Evolutionary conservation across 2,329 filamentous ascomycete genomes (phyloP).

Genomic region (Aureobasidium sp.): DNA sequence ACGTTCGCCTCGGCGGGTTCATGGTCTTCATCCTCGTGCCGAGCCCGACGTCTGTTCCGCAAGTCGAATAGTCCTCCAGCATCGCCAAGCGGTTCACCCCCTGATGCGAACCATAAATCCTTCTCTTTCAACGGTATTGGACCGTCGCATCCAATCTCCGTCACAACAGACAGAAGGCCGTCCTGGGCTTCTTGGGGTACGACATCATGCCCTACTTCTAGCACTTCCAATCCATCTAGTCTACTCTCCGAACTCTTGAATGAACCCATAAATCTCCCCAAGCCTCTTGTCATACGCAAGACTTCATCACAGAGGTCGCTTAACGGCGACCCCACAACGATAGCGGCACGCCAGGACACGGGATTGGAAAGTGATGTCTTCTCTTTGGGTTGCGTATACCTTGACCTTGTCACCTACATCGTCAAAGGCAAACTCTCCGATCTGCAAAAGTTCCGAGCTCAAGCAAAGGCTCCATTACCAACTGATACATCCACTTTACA

Average conservation of each 20-base stretch:
- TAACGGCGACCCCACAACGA: neutral
- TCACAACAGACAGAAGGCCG: neutral
- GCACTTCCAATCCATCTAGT: neutral
- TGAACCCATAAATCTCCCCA: neutral
- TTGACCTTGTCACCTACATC: conserved; percentile 62
- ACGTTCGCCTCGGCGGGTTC: conserved; percentile 9
- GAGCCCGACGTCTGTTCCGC: conserved; percentile 6
- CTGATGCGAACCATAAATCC: neutral
- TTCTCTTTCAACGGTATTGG: neutral
- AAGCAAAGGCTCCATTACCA: conserved; percentile 34
- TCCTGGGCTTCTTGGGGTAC: conserved; percentile 1
- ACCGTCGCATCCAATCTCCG: neutral
- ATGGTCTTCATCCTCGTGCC: neutral
- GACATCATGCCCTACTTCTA: neutral
- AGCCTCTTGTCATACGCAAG: conserved; percentile 2
- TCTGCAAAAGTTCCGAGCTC: conserved; percentile 57
- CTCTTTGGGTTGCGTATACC: conserved; percentile 62
- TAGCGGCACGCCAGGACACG: neutral
- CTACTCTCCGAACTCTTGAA: neutral
- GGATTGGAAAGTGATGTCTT: conserved; percentile 55
- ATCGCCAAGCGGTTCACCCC: neutral
- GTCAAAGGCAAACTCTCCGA: conserved; percentile 58
- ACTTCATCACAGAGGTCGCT: neutral
- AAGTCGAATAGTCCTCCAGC: neutral
- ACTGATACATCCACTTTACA: conserved; percentile 12